phyloP scores from a whole-genome alignment of 2,329 filamentous ascomycete species.

The Dryadomyces quercivorus region DNA sequence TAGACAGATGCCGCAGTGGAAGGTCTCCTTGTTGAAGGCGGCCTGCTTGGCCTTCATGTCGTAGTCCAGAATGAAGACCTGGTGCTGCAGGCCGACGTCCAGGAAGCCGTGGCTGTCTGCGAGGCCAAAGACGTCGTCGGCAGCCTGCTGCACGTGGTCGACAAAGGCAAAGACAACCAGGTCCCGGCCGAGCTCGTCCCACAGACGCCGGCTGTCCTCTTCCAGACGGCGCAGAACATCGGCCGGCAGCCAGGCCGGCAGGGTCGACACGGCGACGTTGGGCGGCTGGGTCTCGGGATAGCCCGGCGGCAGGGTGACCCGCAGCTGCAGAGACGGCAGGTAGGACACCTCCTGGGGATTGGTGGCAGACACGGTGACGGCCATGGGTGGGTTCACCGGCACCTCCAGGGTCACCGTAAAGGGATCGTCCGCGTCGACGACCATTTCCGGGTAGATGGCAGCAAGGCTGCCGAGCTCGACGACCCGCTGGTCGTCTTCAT shows the following conservation, averaged over 20 bases:
- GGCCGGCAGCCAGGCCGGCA: constrained; percentile 43
- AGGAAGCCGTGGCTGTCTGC: constrained; percentile 35
- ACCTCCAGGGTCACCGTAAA: constrained; percentile 44
- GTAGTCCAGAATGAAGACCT: constrained; percentile 64
- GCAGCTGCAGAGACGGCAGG: constrained; percentile 43
- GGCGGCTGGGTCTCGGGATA: constrained; percentile 46
- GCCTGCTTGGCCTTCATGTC: constrained; percentile 62
- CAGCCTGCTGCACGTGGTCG: constrained; percentile 47
- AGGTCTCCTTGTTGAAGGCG: constrained; percentile 72
- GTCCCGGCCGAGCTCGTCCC: constrained; percentile 49
- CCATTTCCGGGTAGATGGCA: constrained; percentile 57
- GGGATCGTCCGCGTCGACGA: constrained; percentile 27
- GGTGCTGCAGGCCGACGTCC: constrained; percentile 42
- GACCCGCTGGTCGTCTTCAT: constrained; percentile 37
- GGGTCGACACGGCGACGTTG: constrained; percentile 35
- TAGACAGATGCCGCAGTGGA: constrained; percentile 77
- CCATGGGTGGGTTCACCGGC: constrained; percentile 39
- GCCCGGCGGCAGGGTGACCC: constrained; percentile 40
- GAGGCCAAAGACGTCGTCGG: constrained; percentile 49
- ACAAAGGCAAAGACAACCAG: constrained; percentile 51
- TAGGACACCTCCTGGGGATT: constrained; percentile 42
- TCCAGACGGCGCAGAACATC: constrained; percentile 36
- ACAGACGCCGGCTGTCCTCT: constrained; percentile 37
- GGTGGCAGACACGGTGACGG: constrained; percentile 36
- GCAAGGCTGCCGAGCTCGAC: constrained; percentile 48